Conservation (phyloP, 2,329 filamentous ascomycete species). For the Verticillium tricorpus region DNA sequence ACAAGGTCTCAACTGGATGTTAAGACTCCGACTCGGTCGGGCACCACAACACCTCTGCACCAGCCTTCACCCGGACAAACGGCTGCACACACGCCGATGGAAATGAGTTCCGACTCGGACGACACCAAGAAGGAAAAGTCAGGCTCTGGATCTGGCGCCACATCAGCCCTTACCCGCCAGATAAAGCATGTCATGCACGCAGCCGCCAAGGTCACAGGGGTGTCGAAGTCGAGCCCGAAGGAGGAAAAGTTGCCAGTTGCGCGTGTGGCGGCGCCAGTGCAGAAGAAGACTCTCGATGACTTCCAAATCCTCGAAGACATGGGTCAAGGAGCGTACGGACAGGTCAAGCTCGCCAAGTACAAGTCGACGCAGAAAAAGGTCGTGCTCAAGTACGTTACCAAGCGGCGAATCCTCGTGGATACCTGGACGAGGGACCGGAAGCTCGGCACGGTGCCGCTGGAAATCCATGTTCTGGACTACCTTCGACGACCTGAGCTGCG, state of each 20-base stretch:
- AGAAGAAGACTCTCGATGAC: slow-evolving; percentile 83
- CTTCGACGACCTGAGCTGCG: slow-evolving; percentile 67
- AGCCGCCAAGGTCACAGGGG: slow-evolving; percentile 47
- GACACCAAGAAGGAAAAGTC: slow-evolving; percentile 36
- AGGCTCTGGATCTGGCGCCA: slow-evolving; percentile 28
- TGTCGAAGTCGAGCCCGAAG: slow-evolving; percentile 22
- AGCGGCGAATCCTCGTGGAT: slow-evolving; percentile 92
- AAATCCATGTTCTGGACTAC: slow-evolving; percentile 96
- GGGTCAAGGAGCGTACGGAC: slow-evolving; percentile 96
- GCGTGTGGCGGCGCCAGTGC: slow-evolving; percentile 29
- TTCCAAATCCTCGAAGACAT: slow-evolving; percentile 95
- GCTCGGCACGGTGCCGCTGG: slow-evolving; percentile 88
- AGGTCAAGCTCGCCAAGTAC: slow-evolving; percentile 90
- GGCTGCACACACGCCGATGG: slow-evolving; percentile 50
- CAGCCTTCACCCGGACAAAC: slow-evolving; percentile 77
- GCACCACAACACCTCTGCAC: slow-evolving; percentile 65
- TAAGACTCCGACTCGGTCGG: slow-evolving; percentile 60
- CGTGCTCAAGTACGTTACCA: slow-evolving; percentile 96
- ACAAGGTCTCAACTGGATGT: slow-evolving; percentile 55
- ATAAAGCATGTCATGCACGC: slow-evolving; percentile 52
- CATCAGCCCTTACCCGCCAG: slow-evolving; percentile 49
- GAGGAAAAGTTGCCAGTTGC: slow-evolving; percentile 28
- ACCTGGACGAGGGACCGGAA: slow-evolving; percentile 95
- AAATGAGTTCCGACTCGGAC: slow-evolving; percentile 51
- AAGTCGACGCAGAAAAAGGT: slow-evolving; percentile 78